Base-by-base conservation (phyloP, 2,329 filamentous ascomycete species). In the Rutstroemia sp. region DNA sequence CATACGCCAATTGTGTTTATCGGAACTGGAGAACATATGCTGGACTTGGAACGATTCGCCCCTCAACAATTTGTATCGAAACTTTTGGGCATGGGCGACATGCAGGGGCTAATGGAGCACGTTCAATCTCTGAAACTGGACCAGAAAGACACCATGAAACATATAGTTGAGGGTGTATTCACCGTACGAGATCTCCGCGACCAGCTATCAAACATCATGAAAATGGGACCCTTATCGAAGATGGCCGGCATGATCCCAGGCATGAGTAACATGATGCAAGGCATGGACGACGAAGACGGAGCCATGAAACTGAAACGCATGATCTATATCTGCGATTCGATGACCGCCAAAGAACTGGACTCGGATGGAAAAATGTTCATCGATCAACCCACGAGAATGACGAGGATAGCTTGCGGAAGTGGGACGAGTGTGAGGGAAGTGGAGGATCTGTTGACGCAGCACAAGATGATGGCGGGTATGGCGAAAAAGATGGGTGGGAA, bases 201-300 rank as follows among this genome's bases (percentile, higher is more conserved):
- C 70, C 95, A 99, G 70, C 83, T 99, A 12, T 88, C 87, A 57
- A 97, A 97, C 68, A 96, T 99, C 68, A 96, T 97, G 91, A 99
- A 99, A 76, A 97, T 99, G 94, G 94, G 94, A 0, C 94, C 94
- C 0, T 75, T 99, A 1, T 95, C 89, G 17, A 97, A 99, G 71
- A 95, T 99, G 83, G 95, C 92, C 0, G 91, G 92, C 66, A 99
- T 99, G 94, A 97, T 99, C 61, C 94, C 94, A 0, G 94, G 94
- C 27, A 87, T 99, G 72, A 87, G 87, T 64, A 88, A 88, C 68
- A 86, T 97, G 80, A 97, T 96, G 83, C 86, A 89, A 53, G 90
- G 90, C 41, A 94, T 97, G 82, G 92, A 97, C 69, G 95, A 99
- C 69, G 92, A 97, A 68, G 94, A 97, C 68, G 92, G 92, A n/a